Evolutionary conservation across 2,329 filamentous ascomycete species (phyloP), one percentile per base, ranked within the genome.

Genomic region (Hirsutella minnesotensis): DNA sequence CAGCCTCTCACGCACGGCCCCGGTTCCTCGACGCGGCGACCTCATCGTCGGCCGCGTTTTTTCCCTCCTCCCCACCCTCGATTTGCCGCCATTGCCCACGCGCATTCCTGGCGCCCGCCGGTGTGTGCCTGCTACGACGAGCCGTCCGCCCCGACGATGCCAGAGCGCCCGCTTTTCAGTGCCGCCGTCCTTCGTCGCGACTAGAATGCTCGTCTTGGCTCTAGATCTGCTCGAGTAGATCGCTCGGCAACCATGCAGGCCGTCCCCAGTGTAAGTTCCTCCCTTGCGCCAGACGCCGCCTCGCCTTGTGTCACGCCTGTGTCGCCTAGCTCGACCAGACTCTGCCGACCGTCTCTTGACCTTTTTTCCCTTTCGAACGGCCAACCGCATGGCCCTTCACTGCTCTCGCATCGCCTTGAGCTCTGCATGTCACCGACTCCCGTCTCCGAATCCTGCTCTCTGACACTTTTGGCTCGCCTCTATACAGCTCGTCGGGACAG

Each of bases 401-500:
- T 12, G 18, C 19, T 39, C 38, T 35, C 33, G 33, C 24, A 30
- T 31, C 19, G n/a, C 15, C 12, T 21, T 3, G 5, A 10, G 24
- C 13, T 24, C 39, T 18, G n/a, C 33, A 35, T 18, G 15, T 35
- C 16, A 10, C 15, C 31, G 3, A 5, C 18, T 35, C 4, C 5
- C 18, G 3, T 35, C 18, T 9, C 15, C 33, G 33, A 9, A 9
- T 18, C 16, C 15, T 35, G 33, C 15, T 18, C 18, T 16, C 33
- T 35, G 33, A n/a, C 33, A 13, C 15, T 10, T 12, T 10, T 31
- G n/a, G n/a, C n/a, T 27, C 24, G 24, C 24, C 22, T 33, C 21
- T 43, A 48, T 42, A 39, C 54, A 79, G 75, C 73, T 79, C 53
- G 71, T 78, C 62, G 75, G 74, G 60, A 72, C 75, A 52, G 73